Evolutionary conservation across 305 asterid species (phyloP), one percentile per base, ranked within the genome.

Genomic region (Vinca major): DNA sequence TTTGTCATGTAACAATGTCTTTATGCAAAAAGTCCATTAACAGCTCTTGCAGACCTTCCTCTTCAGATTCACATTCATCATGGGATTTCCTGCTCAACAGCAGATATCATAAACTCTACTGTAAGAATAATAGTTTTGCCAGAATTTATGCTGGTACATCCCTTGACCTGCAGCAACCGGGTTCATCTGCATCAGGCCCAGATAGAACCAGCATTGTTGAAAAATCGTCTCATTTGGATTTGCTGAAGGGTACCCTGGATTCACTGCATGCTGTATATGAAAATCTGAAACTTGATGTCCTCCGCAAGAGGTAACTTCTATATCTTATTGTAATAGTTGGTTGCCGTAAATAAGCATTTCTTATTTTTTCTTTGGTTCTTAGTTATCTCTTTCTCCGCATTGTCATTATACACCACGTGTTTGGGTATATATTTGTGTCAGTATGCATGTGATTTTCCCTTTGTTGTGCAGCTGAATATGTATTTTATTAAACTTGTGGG

Each of bases 1-100:
- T 93, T 81, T 76, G 86, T 79, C 70, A 62, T 62, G 86, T 88
- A 77, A 73, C 91, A 51, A 74, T 62, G 75, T 82, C 68, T 67
- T 72, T 86, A 67, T 86, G 85, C 72, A 69, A 74, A 73, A 85
- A 76, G 73, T 72, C 80, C 66, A 73, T 47, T 61, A 64, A 45
- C 60, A 48, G 79, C 67, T 78, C 85, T 68, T 77, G 72, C 55
- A 60, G 62, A 62, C 65, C 61, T 70, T 50, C 89, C 60, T 82
- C 77, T 77, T 76, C 81, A 57, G 83, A 62, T 79, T 70, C 85
- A 71, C 66, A 73, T 73, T 80, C 95, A 36, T 83, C 99, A 52
- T 93, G 99, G 99, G 91, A 91, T 74, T 93, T 86, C 83, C 92
- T 93, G 66, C 72, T 83, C 65, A 79, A 75, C 80, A 93, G 97